These are phyloP conservation scores for Phytophthora pisi DNA, from an alignment of 352 stramenopile genomes.

Conservation along the genomic window DNA sequence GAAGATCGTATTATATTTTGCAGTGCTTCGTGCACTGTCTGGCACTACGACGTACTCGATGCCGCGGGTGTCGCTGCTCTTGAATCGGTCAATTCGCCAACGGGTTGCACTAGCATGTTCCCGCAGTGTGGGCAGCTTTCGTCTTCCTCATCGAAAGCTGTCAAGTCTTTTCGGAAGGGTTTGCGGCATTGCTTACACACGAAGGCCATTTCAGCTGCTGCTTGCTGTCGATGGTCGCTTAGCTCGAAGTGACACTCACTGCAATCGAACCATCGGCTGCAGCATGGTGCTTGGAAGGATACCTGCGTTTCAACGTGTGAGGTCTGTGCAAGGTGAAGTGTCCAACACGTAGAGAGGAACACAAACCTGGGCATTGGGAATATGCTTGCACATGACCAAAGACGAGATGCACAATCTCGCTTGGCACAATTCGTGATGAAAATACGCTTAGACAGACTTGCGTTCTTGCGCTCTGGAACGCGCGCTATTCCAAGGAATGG, in stretches of 20 bases:
- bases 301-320: slow-evolving; percentile 37
- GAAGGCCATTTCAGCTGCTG: slow-evolving; percentile 58
- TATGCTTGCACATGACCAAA: slow-evolving; percentile 55
- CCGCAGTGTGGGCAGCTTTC: slow-evolving; percentile 70
- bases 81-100: slow-evolving; percentile 11
- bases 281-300: slow-evolving; percentile 72
- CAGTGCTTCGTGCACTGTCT: neutral
- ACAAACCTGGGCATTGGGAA: slow-evolving; percentile 42
- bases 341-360: neutral
- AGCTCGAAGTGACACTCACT: slow-evolving; percentile 77
- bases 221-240: slow-evolving; percentile 56
- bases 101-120: slow-evolving; percentile 46
- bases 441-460: neutral
- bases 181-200: slow-evolving; percentile 71
- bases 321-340: neutral
- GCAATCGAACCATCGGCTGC: slow-evolving; percentile 81
- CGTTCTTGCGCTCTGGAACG: slow-evolving; percentile 28
- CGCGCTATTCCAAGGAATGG: slow-evolving; percentile 25
- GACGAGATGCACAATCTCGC: neutral
- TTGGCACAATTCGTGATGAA: neutral
- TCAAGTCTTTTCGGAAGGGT: slow-evolving; percentile 70
- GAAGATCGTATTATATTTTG: neutral
- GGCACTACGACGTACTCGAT: neutral
- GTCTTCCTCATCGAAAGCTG: slow-evolving; percentile 54
- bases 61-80: slow-evolving; percentile 5